Percentiles rank a stretch among this genome's conserved stretches.
These are phyloP conservation scores for Xylariaceae sp. DNA, from an alignment of 2,329 filamentous ascomycete species.

Conservation along the genomic window DNA sequence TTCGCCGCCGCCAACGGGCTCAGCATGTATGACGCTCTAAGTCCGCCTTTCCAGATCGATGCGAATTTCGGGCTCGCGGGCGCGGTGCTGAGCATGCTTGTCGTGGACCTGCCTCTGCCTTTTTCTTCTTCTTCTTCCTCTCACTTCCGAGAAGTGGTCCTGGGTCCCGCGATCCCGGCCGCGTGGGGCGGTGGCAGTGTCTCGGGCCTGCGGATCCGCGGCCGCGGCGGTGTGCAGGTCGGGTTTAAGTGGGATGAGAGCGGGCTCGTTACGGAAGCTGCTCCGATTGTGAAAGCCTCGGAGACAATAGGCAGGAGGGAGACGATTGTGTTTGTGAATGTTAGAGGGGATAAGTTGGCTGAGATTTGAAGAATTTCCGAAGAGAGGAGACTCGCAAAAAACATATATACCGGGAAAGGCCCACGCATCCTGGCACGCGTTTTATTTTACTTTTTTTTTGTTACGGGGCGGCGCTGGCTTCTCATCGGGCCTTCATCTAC, in stretches of 20 bases:
- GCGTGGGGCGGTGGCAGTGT: slow-evolving; percentile 41
- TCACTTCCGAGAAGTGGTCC: no score
- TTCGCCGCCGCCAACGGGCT: slow-evolving; percentile 46
- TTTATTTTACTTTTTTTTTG: no score
- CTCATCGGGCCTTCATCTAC: no score
- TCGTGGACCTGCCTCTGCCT: slow-evolving; percentile 41
- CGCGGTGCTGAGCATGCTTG: slow-evolving; percentile 45
- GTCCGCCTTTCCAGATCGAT: slow-evolving; percentile 52
- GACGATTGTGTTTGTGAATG: background rate
- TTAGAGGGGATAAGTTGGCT: background rate
- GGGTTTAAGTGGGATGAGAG: slow-evolving; percentile 39
- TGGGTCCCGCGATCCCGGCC: slow-evolving; percentile 44
- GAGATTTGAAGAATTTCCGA: no score
- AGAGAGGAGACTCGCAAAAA: no score
- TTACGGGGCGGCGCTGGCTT: no score
- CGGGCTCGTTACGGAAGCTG: slow-evolving; percentile 13
- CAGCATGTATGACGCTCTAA: slow-evolving; percentile 43
- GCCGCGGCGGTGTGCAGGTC: slow-evolving; percentile 39
- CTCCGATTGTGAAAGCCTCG: background rate
- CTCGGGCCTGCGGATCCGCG: slow-evolving; percentile 38
- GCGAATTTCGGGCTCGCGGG: slow-evolving; percentile 51
- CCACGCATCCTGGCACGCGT: no score
- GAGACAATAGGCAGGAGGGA: no score
- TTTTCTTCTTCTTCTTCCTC: no score
- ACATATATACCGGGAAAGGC: no score